Base-by-base conservation (phyloP, 768 basidiomycete genomes). In the Termitomyces sp. region DNA sequence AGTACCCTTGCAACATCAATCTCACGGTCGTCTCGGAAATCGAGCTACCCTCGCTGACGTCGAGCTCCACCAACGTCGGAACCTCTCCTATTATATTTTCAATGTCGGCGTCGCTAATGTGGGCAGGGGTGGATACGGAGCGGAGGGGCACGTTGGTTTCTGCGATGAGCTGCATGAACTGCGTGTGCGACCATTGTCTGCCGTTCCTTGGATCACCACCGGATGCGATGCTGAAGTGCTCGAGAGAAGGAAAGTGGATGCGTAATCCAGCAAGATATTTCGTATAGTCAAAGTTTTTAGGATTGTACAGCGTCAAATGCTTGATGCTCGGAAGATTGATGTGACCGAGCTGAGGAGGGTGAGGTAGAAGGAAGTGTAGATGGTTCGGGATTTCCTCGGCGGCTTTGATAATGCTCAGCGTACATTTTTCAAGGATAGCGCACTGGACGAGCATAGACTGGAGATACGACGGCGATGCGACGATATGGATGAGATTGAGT, bases 11-110 rank as follows among this genome's bases (percentile, higher is more conserved):
- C 24, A 46, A 5, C 63, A 57, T 54, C 20, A 66, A 40, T 54
- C 62, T 44, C n/a, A 63, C 20, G 18, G 65, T 66, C 54, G 65
- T 60, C 5, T 36, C 45, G 4, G 58, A 57, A 22, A 65, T 57
- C 18, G 55, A 11, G 44, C 55, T 33, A 16, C 64, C 64, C 28
- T 54, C 20, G 57, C 44, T 45, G 6, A 65, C 64, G 32, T 60
- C 52, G 5, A 65, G 59, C 40, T 57, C 58, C 18, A 40, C 45
- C 24, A 65, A 28, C n/a, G 58, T 54, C 8, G 62, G 62, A 18
- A 60, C 49, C 13, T 63, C 65, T 4, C 65, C 62, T 15, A 66
- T 52, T 0, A 63, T 39, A 28, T 22, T 48, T 59, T 66, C 65
- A 32, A 66, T 66, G 22, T 66, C 62, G 7, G 1, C 35, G 13